Evolutionary conservation across 192 early-diverging fungal species (phyloP), one percentile per base, ranked within the genome.

Genomic region (Podila epigama): DNA sequence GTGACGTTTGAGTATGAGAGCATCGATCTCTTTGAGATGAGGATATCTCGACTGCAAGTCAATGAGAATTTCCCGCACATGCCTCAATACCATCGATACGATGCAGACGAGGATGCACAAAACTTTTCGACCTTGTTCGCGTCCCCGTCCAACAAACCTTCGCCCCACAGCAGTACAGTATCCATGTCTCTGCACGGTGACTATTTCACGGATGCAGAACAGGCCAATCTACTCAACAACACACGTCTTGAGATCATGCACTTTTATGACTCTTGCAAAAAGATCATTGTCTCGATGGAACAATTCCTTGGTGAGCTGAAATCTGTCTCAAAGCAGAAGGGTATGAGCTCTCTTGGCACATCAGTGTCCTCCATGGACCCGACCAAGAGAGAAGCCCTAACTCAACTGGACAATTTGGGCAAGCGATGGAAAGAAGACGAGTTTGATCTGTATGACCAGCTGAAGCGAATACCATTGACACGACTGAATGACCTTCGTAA

Each of bases 1-100:
- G 89, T 96, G 35, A 84, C 84, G 25, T 88, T 98, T 51, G 85
- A 87, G 56, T 91, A 90, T 60, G 86, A 91, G 60, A 68, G 70
- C 9, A 87, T 92, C 18, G 83, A 79, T 25, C 40, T 92, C 22
- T 87, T 88, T 70, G 91, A 92, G 64, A 84, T 95, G 32, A 79
- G 83, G 13, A 79, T 86, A 9, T 91, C 93, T 11, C 79, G 87
- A 5, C 80, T 90, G 22, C 84, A 89, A 51, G 60, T 89, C 18
- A 57, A 75, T 13, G 79, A 75, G 9, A 63, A 69, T 31, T 65
- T 52, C 39, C 65, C 20, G 10, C 33, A 60, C 0, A 62, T 58
- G 78, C 83, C 51, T 62, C 63, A 37, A 39, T 81, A 72, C 70
- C 69, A 70, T 27, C 70, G 51, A n/a, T 40, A n/a, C 54, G 82